Percentiles rank a stretch among this genome's conserved stretches.
These are phyloP conservation scores for Arthrobotrys musiformis DNA, from an alignment of 2,329 filamentous ascomycete genomes.

Conservation along the genomic window DNA sequence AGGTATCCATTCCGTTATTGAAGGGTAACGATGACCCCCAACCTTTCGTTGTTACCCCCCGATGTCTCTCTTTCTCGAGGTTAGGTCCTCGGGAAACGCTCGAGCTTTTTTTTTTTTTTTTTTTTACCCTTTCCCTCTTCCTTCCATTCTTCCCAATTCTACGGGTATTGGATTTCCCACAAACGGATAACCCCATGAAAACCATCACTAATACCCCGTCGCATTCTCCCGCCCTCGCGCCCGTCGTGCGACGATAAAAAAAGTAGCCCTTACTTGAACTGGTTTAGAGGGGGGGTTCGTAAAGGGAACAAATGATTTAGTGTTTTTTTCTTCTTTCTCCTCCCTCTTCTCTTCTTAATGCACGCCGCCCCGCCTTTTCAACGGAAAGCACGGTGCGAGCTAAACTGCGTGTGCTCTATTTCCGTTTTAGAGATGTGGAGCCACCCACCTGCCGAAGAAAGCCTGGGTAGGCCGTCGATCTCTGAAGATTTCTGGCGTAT, in stretches of 20 bases:
- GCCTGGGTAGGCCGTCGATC: not conserved
- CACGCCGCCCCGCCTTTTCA: slow-evolving; percentile 3
- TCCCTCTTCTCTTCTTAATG: not conserved
- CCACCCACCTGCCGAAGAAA: slow-evolving; percentile 26
- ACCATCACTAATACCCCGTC: slow-evolving; percentile 46
- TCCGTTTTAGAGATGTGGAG: slow-evolving; percentile 29
- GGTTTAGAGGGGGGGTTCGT: slow-evolving; percentile 5
- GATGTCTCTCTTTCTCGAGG: not conserved
- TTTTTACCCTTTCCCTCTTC: not conserved
- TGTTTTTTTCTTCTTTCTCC: not conserved
- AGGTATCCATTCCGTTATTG: not conserved
- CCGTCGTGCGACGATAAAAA: not conserved
- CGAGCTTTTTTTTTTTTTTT: slow-evolving; percentile 1
- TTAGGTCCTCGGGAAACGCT: slow-evolving; percentile 25
- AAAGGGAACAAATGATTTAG: not conserved
- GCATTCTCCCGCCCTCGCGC: slow-evolving; percentile 5
- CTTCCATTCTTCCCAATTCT: not conserved
- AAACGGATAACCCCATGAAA: slow-evolving; percentile 39
- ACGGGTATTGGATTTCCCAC: slow-evolving; percentile 20
- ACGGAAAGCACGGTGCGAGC: not conserved
- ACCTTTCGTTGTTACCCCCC: slow-evolving; percentile 4
- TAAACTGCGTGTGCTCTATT: slow-evolving; percentile 27
- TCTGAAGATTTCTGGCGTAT: slow-evolving; percentile 6
- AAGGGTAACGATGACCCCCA: slow-evolving; percentile 29
- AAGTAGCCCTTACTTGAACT: not conserved